A percentile compares a stretch with the other conserved stretches of the same genome.
phyloP scores from a whole-genome alignment of 2,329 filamentous ascomycete species.

The Pseudovirgaria hyperparasitica region DNA sequence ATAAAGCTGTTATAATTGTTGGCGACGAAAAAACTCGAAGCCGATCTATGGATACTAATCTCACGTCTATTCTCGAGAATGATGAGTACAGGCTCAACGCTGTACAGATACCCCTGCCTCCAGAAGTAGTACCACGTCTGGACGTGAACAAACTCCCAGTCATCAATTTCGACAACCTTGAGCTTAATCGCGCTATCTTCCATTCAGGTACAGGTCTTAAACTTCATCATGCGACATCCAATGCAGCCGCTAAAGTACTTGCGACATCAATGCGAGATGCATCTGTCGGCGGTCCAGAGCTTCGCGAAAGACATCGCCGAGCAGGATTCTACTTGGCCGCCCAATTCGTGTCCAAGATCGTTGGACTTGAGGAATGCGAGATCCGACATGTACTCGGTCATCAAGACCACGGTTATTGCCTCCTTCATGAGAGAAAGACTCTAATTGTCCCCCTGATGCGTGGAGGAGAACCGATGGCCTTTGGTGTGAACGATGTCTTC shows the following conservation, averaged over 20 bases:
- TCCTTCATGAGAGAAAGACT: constrained; percentile 36
- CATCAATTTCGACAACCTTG: constrained; percentile 18
- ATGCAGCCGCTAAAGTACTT: constrained; percentile 36
- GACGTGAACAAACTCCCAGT: constrained; percentile 30
- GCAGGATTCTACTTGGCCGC: constrained; percentile 43
- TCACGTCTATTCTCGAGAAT: constrained; percentile 30
- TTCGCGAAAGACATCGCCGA: constrained; percentile 37
- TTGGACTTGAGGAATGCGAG: constrained; percentile 37
- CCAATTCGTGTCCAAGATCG: constrained; percentile 31
- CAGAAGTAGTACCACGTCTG: constrained; percentile 27
- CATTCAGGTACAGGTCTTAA: constrained; percentile 6
- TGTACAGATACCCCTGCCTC: constrained; percentile 36
- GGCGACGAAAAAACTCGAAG: constrained; percentile 35
- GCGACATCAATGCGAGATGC: constrained; percentile 42
- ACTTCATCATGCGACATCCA: constrained; percentile 34
- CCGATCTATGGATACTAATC: constrained; percentile 36
- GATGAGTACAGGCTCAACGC: constrained; percentile 28
- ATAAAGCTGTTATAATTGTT: constrained; percentile 44
- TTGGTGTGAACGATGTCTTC: constrained; percentile 42
- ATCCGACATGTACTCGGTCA: constrained; percentile 42
- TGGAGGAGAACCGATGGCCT: constrained; percentile 49
- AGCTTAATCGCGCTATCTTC: constrained; percentile 6
- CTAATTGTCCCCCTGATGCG: constrained; percentile 50
- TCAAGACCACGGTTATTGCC: constrained; percentile 30
- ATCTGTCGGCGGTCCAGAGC: constrained; percentile 26